Evolutionary conservation across 768 basidiomycete species (phyloP), one percentile per base, ranked within the genome.

Genomic region (Lactifluus subvellereus): DNA sequence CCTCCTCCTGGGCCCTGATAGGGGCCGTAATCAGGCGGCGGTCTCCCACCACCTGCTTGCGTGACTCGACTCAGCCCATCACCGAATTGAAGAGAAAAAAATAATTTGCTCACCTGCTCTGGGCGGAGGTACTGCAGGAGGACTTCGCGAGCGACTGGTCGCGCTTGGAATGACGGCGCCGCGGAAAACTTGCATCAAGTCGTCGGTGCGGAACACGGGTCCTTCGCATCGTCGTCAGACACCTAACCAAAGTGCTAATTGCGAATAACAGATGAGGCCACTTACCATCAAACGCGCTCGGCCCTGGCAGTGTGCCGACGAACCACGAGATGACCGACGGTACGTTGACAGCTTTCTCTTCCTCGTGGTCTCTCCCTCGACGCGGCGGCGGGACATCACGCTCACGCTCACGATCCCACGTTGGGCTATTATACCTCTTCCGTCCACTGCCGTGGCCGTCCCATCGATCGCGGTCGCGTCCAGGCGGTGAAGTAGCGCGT

Each of bases 191-290:
- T 87, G 86, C 85, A 98, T 88, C 43, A 96, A 77, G 73, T 96
- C 94, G 35, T 97, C 94, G 1, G 89, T 87, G 60, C 91, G 81
- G 76, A 96, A 96, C 43, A 92, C 82, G 9, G 94, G 94, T 4
- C 94, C 94, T 95, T 67, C 22, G n/a, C 43, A 54, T 43, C 58
- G 51, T 66, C 42, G 48, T 57, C 60, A 66, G 59, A 35, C 57
- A 62, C 53, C 35, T 4, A 11, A 59, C 51, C 62, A 64, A 27
- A 27, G 27, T 61, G 67, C 27, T 27, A 27, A 27, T 27, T 27
- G 37, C 56, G 20, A 43, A 51, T 60, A 20, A 54, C 54, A 59
- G 49, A 49, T 63, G 43, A n/a, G 18, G 43, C 54, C 54, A 79
- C 85, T 68, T 66, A 94, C 94, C 95, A 74, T 97, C 91, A 72